Base-by-base conservation (phyloP, 2,329 filamentous ascomycete species). In the Ophiobolus disseminans region DNA sequence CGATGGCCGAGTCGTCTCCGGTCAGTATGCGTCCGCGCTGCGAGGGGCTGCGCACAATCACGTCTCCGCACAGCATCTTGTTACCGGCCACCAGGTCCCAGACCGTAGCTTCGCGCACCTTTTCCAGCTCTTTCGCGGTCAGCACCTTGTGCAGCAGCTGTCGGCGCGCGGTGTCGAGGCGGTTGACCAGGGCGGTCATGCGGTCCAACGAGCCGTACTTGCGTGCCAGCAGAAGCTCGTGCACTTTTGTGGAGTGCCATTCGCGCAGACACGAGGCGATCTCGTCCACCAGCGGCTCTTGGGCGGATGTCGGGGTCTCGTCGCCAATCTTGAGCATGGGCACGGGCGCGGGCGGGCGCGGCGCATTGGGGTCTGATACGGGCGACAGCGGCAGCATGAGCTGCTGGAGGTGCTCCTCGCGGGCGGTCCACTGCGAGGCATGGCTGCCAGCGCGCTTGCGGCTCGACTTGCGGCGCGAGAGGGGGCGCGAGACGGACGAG, bases 281-380 rank as follows among this genome's bases (percentile, higher is more conserved):
- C 73, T 99, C 94, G 74, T 99, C 94, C 19, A 99, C 92, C 53
- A 99, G 76, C 2, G 94, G 94, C 71, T 99, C 95, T 7, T 89
- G 86, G 13, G 84, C 80, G 5, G 91, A 97, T 0, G 91, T 96
- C 1, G 92, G 90, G 2, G 91, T 96, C 77, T 99, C 94, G 68
- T 99, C 94, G 49, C 94, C 94, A 70, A 99, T 93, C 73, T 97
- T 96, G 43, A 99, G 82, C 89, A 97, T 94, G 4, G 94, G 94
- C 7, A 99, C 92, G 0, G 94, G 94, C 9, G 95, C 95, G 9
- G 91, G 85, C 22, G 93, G 94, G 62, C 90, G 91, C 9, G 86
- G 86, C 19, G 79, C 83, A 67, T 84, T 80, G 1, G 86, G 86
- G 62, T 91, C 84, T 16, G 73, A 75, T 28, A 73, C 55, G 41